Base-by-base conservation (phyloP, 2,329 filamentous ascomycete species). In the Fusarium sterilihyphosum region DNA sequence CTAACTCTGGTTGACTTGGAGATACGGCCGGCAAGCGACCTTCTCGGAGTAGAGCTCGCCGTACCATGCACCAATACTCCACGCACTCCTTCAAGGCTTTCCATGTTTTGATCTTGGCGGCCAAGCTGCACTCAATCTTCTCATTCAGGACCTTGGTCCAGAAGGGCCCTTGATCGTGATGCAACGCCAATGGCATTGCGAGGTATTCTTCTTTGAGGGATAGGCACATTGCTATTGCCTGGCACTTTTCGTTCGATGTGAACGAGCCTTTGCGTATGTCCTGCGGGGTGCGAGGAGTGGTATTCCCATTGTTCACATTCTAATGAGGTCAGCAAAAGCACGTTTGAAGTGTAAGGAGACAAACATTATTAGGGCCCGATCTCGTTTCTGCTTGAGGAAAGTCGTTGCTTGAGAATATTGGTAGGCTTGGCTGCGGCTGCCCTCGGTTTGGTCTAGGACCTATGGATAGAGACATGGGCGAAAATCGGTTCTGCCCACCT, bases 161-260 rank as follows among this genome's bases (percentile, higher is more conserved):
- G 10, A 74, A 76, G 0, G 63, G 18, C 1, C 40, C 29, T 35
- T 74, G 73, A 4, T 67, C 61, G 3, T 33, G 31, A 0, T 24
- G 14, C 2, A 22, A 3, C 0, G 49, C 40, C 0, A 18, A 33
- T 0, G 40, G 24, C 33, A 74, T 44, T 0, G 13, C 14, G 4
- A 73, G n/a, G 13, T 74, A 74, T 0, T 12, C n/a, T 0, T 56
- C 20, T 13, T 33, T 61, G 0, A 49, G 20, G 2, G 18, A 37
- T 1, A 75, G 4, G 18, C 72, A 74, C 0, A 31, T 31, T 7
- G 52, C 29, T 8, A 75, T 6, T 0, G 52, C 31, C 16, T 59
- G 38, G 1, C 57, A 43, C 20, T 74, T 72, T 4, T 40, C 38
- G 0, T 7, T 12, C 0, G 9, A 10, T 1, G 10, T n/a, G 3